These are phyloP conservation scores for Hordeum marinum DNA, from an alignment of 176 grass and related monocot genomes.

Conservation along the genomic window DNA sequence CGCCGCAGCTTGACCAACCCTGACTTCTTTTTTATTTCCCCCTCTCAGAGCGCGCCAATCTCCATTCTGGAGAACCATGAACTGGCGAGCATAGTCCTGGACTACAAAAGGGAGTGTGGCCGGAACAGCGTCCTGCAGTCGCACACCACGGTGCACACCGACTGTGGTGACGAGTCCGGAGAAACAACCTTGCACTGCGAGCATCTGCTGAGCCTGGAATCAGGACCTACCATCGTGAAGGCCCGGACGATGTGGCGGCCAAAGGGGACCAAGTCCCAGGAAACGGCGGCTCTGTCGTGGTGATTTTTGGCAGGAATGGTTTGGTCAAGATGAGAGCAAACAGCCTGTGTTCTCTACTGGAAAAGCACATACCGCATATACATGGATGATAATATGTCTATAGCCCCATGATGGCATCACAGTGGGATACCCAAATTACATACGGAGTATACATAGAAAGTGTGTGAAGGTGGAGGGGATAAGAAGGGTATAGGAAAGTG, in stretches of 20 bases:
- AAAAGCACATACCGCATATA: conserved; percentile 11
- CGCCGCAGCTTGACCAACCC: not conserved
- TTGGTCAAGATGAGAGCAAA: conserved; percentile 3
- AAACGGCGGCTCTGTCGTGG: conserved; percentile 7
- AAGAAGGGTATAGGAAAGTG: not conserved
- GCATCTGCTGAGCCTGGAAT: conserved; percentile 79
- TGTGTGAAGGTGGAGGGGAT: conserved; percentile 19
- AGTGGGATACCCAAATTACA: not conserved
- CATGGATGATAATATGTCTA: conserved; percentile 4
- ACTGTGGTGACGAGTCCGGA: conserved; percentile 20
- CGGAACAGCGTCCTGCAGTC: conserved; percentile 81
- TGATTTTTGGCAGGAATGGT: conserved; percentile 19
- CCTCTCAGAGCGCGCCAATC: conserved; percentile 76
- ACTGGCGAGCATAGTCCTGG: conserved; percentile 72
- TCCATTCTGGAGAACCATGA: conserved; percentile 92
- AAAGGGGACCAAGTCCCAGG: conserved; percentile 28
- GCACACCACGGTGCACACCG: conserved; percentile 53
- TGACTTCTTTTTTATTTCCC: not conserved
- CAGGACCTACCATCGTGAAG: conserved; percentile 66
- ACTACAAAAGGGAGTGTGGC: conserved; percentile 86
- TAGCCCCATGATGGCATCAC: not conserved
- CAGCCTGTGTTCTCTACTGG: not conserved
- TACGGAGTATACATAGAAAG: not conserved
- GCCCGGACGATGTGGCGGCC: conserved; percentile 73
- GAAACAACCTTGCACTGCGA: conserved; percentile 70